Evolutionary conservation across 164 flowering plant genomes (phyloP), one percentile per base, ranked within the genome.

Genomic region (Vitis rupestris): DNA sequence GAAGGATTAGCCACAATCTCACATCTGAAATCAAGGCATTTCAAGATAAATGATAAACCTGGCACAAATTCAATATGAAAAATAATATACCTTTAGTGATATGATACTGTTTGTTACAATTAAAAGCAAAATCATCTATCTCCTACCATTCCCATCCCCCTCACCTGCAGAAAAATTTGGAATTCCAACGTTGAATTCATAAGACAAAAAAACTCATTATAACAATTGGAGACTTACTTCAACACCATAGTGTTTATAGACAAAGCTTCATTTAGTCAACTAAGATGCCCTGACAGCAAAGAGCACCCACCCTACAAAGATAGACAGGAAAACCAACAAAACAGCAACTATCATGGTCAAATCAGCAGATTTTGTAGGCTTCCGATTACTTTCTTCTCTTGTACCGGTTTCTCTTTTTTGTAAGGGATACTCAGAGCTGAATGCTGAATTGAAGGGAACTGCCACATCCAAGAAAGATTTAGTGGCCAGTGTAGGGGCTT

Each of bases 391-490:
- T 64, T 44, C 80, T 27, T 16, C 63, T 37, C 15, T 54, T n/a
- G 68, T 56, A 9, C 68, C 70, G 11, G 9, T 47, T 67, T 58
- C 69, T 10, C 52, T 75, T 50, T 74, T 77, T 70, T 65, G 66
- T 44, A 55, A 61, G 60, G 66, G 29, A 12, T 62, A 54, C 13
- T 23, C 17, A 37, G 78, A 51, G 48, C 31, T 65, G n/a, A 81
- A 64, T 44, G 68, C 71, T 16, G 75, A 65, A 23, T 64, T 17
- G 56, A 63, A 59, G 9, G 80, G 72, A 52, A 27, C 51, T 14
- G 80, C 82, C 48, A 77, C 81, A 63, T 88, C 92, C 94, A 95
- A 85, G 71, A 94, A 88, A 31, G 90, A 79, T 67, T 78, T 81
- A 13, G 81, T 50, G 23, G 72, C 56, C 75, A 81, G 50, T 17